Conservation (phyloP, 805 yeast genomes). For the Teunomyces kruisii region DNA sequence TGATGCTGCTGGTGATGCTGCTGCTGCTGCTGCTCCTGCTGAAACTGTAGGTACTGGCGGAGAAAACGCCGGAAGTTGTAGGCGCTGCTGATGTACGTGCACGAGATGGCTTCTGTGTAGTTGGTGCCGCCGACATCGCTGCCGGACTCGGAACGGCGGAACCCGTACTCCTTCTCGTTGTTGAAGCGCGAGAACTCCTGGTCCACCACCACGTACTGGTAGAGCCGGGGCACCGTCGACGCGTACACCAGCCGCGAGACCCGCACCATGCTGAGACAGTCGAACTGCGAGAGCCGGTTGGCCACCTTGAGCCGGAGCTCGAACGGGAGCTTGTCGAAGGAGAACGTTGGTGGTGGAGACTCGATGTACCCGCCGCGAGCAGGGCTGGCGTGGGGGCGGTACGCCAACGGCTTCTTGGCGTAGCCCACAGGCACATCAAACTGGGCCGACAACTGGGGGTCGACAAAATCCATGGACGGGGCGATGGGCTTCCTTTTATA, state of each 20-base stretch:
- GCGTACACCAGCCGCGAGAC: constrained; percentile 28
- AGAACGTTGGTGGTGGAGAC: too few relatives aligned
- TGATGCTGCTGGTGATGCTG: too few relatives aligned
- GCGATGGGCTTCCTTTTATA: too few relatives aligned
- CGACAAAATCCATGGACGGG: too few relatives aligned
- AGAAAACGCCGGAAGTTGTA: constrained; percentile 41
- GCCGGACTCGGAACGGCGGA: constrained; percentile 3
- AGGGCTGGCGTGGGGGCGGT: too few relatives aligned
- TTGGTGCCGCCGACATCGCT: neutral
- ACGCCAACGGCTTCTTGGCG: constrained; percentile 18
- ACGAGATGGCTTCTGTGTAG: constrained; percentile 7
- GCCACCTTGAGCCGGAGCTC: constrained; percentile 35
- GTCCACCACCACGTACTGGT: constrained; percentile 40
- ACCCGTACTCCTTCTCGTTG: constrained; percentile 21
- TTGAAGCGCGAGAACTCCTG: constrained; percentile 35
- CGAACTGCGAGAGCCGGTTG: constrained; percentile 38
- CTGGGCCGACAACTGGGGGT: neutral
- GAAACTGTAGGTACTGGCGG: constrained; percentile 6
- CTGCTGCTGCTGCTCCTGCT: neutral
- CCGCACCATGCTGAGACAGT: constrained; percentile 30
- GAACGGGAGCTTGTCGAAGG: constrained; percentile 33
- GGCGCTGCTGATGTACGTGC: constrained; percentile 36
- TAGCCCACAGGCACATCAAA: constrained; percentile 25
- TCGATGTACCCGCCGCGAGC: too few relatives aligned
- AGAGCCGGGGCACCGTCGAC: constrained; percentile 34